Base-by-base conservation (phyloP, 805 yeast species). In the Scheffersomyces ergatensis region DNA sequence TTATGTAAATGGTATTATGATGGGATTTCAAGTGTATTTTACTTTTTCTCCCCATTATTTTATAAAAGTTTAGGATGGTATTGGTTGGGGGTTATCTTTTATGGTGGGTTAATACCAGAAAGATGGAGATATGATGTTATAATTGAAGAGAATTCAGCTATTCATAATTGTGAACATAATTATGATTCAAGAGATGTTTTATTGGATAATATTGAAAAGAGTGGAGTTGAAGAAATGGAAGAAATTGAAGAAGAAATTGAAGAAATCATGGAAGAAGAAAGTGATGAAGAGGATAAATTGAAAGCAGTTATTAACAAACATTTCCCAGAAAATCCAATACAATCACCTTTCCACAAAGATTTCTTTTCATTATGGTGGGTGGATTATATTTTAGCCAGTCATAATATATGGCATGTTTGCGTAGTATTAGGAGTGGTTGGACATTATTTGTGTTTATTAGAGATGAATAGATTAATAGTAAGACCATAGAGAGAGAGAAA, bases 381-480 rank as follows among this genome's bases (percentile, higher is more conserved):
- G 13, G 93, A 86, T 51, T 85, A 84, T 58, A 60, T 77, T 20
- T 70, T 82, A 39, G 76, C 80, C 32, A 87, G 96, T 27, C 99
- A 92, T 62, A 90, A 89, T 54, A 70, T 92, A 23, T 92, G 99
- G 99, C 99, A 92, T 64, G 59, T 89, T 11, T 88, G 85, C 57
- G 99, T 93, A 23, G 76, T 93, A 14, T 72, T 85, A 19, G 99
- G 99, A 2, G 81, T 89, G n/a, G 62, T 85, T 32, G 95, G 95
- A 24, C 98, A 92, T 62, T 93, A 90, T 62, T 70, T 72, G 41
- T 92, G 95, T 12, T 69, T 89, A 29, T 67, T 88, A 46, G 82
- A 78, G 42, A 83, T 90, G 85, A 82, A 82, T 48, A 70, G 69
- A 36, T 69, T 67, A 23, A 49, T 61, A 34, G 40, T 29, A 15